Percentiles rank a stretch among this genome's conserved stretches.
These are phyloP conservation scores for Fusarium sp. DNA, from an alignment of 2,329 filamentous ascomycete genomes.

Conservation along the genomic window DNA sequence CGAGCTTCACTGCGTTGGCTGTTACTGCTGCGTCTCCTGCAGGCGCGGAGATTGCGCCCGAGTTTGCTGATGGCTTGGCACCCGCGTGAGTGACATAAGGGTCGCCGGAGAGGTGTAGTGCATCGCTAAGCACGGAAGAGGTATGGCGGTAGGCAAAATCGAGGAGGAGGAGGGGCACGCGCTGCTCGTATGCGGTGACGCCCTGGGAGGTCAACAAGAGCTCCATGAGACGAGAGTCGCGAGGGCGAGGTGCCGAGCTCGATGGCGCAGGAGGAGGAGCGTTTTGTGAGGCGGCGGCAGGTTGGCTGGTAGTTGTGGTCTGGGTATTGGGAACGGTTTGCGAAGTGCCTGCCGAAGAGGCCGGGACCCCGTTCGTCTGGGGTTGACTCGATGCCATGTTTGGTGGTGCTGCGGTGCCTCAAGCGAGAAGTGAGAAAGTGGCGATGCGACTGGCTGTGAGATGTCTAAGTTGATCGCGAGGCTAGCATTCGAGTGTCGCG, in stretches of 20 bases:
- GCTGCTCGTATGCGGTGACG: conserved; percentile 82
- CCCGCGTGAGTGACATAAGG: conserved; percentile 72
- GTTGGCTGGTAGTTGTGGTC: conserved; percentile 43
- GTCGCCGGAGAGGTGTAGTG: conserved; percentile 74
- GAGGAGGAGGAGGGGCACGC: conserved; percentile 83
- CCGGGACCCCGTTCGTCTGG: conserved; percentile 65
- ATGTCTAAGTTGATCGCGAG: conserved; percentile 8
- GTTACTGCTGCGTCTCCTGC: conserved; percentile 67
- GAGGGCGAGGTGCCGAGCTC: conserved; percentile 68
- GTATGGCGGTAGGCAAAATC: conserved; percentile 90
- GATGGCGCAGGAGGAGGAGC: conserved; percentile 46
- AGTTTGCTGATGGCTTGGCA: conserved; percentile 59
- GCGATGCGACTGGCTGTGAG: conserved; percentile 1
- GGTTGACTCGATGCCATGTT: conserved; percentile 53
- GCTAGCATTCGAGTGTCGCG: conserved; percentile 3
- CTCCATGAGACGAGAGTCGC: conserved; percentile 83
- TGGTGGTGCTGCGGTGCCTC: neutral
- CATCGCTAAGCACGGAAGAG: conserved; percentile 75
- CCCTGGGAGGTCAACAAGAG: conserved; percentile 82
- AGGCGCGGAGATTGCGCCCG: conserved; percentile 60
- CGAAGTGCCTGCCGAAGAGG: conserved; percentile 52
- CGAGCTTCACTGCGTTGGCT: conserved; percentile 76
- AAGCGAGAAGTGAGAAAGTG: neutral
- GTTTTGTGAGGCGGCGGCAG: conserved; percentile 37
- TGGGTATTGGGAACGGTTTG: conserved; percentile 52